These are phyloP conservation scores for Lithospermum erythrorhizon DNA, from an alignment of 257 asterid species.

Conservation along the genomic window DNA sequence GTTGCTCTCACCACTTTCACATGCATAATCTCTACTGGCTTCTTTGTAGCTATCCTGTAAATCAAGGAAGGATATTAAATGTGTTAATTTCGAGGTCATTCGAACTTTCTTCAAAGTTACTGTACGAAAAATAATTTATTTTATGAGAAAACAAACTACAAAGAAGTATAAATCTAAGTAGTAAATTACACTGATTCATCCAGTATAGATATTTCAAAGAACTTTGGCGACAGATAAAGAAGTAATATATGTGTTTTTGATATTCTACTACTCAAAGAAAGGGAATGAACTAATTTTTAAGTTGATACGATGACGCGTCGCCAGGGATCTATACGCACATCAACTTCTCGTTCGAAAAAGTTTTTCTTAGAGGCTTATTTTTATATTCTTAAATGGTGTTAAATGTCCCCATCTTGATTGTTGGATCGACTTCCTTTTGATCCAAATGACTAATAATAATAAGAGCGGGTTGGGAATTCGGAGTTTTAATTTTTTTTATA, in stretches of 20 bases:
- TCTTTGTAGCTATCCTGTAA: conserved; percentile 51
- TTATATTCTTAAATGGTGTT: no score
- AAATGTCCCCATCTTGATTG: no score
- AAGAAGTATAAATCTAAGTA: neutral
- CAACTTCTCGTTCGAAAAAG: no score
- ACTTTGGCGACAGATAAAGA: conserved; percentile 78
- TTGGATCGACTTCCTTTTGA: no score
- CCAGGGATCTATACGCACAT: no score
- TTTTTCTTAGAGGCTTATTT: no score
- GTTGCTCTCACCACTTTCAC: conserved; percentile 66
- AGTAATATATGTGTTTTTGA: conserved; percentile 55
- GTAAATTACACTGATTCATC: conserved; percentile 62
- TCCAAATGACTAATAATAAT: no score
- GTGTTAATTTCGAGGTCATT: neutral
- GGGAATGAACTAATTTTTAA: neutral
- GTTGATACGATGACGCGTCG: conserved; percentile 3
- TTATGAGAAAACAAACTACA: neutral
- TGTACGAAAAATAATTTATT: neutral
- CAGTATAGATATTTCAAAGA: conserved; percentile 71
- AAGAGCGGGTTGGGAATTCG: no score
- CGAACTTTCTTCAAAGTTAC: neutral
- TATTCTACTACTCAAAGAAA: conserved; percentile 39
- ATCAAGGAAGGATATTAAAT: neutral
- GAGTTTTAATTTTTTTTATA: no score
- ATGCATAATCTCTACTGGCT: conserved; percentile 83